Percentiles rank a stretch among this genome's conserved stretches.
Evolutionary conservation across 257 asterid genomes (phyloP).

Genomic region (Fraxinus pennsylvanica): DNA sequence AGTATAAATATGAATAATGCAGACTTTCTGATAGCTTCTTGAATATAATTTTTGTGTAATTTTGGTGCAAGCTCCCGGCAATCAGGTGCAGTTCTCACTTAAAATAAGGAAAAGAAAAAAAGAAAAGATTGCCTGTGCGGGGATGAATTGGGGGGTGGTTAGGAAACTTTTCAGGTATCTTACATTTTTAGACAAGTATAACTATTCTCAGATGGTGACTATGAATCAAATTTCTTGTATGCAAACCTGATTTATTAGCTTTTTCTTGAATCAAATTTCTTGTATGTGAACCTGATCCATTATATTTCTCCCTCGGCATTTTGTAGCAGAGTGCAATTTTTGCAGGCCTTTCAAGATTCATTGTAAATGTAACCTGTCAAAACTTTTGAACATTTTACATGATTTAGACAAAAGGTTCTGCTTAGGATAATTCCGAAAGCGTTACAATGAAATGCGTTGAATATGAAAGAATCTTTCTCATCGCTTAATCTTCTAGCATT

Average conservation of each 20-base stretch:
- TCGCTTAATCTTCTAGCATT: neutral
- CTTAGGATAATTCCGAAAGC: neutral
- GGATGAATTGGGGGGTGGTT: neutral
- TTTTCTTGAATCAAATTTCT: neutral
- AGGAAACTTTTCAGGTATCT: too few relatives aligned
- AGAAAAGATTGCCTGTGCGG: neutral
- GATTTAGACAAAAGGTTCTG: neutral
- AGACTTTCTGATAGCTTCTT: neutral
- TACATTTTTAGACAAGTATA: too few relatives aligned
- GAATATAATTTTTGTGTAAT: too few relatives aligned
- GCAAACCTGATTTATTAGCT: neutral
- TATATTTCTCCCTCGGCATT: neutral
- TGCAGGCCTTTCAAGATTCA: neutral
- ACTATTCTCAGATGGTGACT: too few relatives aligned
- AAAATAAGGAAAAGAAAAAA: too few relatives aligned
- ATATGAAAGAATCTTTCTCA: constrained; percentile 3
- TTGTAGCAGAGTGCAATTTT: neutral
- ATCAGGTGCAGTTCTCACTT: neutral
- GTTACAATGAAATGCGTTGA: constrained; percentile 6
- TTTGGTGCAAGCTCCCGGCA: neutral
- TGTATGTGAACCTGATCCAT: neutral
- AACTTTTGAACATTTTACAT: neutral
- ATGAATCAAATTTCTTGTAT: neutral
- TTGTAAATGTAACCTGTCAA: neutral
- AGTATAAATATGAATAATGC: constrained; percentile 19